phyloP scores from a whole-genome alignment of 306 rosid species.

The Styphnolobium japonicum region DNA sequence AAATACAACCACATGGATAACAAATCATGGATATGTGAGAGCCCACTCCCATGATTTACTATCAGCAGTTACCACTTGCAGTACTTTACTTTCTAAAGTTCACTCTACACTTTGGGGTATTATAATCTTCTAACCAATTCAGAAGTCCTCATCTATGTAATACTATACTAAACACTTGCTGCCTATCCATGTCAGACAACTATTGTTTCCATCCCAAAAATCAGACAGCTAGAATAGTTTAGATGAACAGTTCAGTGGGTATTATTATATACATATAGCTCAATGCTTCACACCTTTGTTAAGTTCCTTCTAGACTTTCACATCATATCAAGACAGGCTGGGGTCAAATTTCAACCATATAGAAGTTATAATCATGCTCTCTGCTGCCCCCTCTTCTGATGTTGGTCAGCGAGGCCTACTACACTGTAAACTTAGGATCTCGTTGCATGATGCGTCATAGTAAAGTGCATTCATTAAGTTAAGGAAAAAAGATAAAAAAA shows the following conservation, averaged over 20 bases:
- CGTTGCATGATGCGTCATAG: background rate
- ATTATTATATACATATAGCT: background rate
- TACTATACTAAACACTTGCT: background rate
- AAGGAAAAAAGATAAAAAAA: background rate
- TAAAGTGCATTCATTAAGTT: background rate
- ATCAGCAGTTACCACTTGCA: too few species aligned
- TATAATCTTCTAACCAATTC: background rate
- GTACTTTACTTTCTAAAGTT: too few species aligned
- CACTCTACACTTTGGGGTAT: too few species aligned
- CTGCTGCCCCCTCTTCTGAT: background rate
- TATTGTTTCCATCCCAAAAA: background rate
- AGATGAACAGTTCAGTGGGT: background rate
- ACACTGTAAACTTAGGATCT: background rate
- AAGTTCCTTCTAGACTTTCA: background rate
- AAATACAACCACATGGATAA: too few species aligned
- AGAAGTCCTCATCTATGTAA: background rate
- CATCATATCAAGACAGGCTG: background rate
- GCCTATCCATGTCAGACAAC: background rate
- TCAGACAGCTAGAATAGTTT: background rate
- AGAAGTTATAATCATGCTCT: background rate
- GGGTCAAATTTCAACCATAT: background rate
- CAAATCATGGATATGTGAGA: too few species aligned
- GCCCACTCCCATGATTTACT: too few species aligned
- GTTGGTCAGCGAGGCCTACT: background rate
- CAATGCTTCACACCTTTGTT: background rate